phyloP scores from a whole-genome alignment of 169 alveolate species.

The Ichthyophthirius multifiliis region DNA sequence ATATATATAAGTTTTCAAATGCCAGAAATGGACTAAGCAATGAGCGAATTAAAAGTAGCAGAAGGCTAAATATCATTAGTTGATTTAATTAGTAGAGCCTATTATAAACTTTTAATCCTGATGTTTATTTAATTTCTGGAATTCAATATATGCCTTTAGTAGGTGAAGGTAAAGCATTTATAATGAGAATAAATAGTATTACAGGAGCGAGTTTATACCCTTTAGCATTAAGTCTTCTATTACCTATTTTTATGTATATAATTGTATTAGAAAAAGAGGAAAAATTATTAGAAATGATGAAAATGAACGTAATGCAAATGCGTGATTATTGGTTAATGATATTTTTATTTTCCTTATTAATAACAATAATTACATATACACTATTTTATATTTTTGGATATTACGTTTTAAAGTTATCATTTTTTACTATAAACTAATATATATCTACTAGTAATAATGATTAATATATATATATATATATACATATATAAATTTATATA shows the following conservation, averaged over 20 bases:
- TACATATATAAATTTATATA: not conserved
- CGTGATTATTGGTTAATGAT: slow-evolving; percentile 75
- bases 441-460: not conserved
- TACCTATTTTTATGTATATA: slow-evolving; percentile 83
- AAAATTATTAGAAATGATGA: slow-evolving; percentile 82
- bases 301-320: slow-evolving; percentile 87
- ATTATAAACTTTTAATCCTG: slow-evolving; percentile 38
- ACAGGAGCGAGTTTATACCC: slow-evolving; percentile 79
- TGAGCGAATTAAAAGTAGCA: slow-evolving; percentile 37
- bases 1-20: not conserved
- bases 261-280: slow-evolving; percentile 86
- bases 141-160: slow-evolving; percentile 48
- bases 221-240: slow-evolving; percentile 61
- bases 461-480: not conserved
- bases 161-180: slow-evolving; percentile 44
- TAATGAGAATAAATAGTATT: slow-evolving; percentile 54
- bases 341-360: slow-evolving; percentile 48
- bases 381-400: slow-evolving; percentile 56
- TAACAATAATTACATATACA: slow-evolving; percentile 46
- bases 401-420: slow-evolving; percentile 44
- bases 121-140: slow-evolving; percentile 40
- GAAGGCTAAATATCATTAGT: slow-evolving; percentile 57
- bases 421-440: slow-evolving; percentile 58
- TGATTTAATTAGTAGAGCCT: slow-evolving; percentile 55
- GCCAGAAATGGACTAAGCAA: slow-evolving; percentile 3